A percentile compares a stretch with the other conserved stretches of the same genome.
Evolutionary conservation across 306 rosid species (phyloP).

Genomic region (Vigna unguiculata): DNA sequence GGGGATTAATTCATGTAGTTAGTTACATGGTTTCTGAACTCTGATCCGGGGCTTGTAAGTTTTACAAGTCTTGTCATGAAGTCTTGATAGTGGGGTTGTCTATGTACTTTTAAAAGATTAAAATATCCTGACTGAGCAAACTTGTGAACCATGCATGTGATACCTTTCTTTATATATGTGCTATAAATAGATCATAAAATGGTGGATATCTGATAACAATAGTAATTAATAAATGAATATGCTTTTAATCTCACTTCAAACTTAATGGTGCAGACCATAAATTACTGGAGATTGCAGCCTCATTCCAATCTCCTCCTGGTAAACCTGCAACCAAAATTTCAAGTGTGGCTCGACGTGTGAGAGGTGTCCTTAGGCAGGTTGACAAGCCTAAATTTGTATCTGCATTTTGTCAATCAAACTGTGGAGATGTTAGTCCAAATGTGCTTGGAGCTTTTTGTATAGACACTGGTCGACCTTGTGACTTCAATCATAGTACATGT

Average conservation of each 20-base stretch:
- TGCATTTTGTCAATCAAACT: slow-evolving; percentile 97
- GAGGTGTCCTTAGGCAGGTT: slow-evolving; percentile 73
- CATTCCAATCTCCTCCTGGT: slow-evolving; percentile 83
- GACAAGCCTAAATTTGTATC: slow-evolving; percentile 83
- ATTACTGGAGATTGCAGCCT: slow-evolving; percentile 88
- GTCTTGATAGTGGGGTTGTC: background rate
- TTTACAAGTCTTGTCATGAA: slow-evolving; percentile 2
- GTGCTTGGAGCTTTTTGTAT: slow-evolving; percentile 86
- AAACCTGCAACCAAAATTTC: slow-evolving; percentile 66
- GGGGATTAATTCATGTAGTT: slow-evolving; percentile 5
- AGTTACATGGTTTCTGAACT: slow-evolving; percentile 17
- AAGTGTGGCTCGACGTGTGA: slow-evolving; percentile 83
- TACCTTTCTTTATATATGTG: slow-evolving; percentile 19
- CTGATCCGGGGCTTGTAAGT: slow-evolving; percentile 11
- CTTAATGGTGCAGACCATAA: slow-evolving; percentile 69
- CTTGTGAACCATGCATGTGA: slow-evolving; percentile 20
- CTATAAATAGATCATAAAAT: slow-evolving; percentile 1
- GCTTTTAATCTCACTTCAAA: slow-evolving; percentile 25
- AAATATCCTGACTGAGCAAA: slow-evolving; percentile 6
- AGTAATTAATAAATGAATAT: slow-evolving; percentile 6
- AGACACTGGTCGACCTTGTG: slow-evolving; percentile 93
- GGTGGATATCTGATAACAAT: slow-evolving; percentile 12
- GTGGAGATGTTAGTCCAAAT: slow-evolving; percentile 99
- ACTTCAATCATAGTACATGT: slow-evolving; percentile 97
- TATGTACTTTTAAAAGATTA: background rate